A percentile compares a stretch with the other conserved stretches of the same genome.
phyloP scores from a whole-genome alignment of 306 rosid genomes.

The Cicer pinnatifidum region DNA sequence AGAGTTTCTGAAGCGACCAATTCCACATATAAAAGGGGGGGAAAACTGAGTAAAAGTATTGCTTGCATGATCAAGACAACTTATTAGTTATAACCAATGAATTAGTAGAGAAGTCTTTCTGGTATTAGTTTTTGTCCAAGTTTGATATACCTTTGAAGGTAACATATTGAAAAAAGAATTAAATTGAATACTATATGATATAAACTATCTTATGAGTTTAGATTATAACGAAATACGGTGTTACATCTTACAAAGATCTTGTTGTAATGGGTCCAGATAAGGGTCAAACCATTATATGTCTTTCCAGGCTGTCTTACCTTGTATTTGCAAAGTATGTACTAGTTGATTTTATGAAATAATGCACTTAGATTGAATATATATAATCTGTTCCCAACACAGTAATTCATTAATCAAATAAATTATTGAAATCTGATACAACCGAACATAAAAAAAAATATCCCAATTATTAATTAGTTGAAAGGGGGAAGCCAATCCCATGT shows the following conservation, averaged over 20 bases:
- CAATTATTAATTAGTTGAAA: slow-evolving; percentile 47
- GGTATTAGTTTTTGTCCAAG: background rate
- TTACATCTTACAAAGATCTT: background rate
- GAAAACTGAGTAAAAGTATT: background rate
- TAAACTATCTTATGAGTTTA: background rate
- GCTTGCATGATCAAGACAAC: background rate
- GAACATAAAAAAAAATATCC: background rate
- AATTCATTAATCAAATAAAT: slow-evolving; percentile 1
- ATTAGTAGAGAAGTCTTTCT: background rate
- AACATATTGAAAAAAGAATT: background rate
- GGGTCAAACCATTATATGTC: background rate
- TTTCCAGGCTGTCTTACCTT: background rate
- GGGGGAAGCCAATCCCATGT: slow-evolving; percentile 84
- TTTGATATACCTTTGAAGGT: background rate
- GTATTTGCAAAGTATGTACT: background rate
- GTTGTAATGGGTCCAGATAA: background rate
- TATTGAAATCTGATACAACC: slow-evolving; percentile 15
- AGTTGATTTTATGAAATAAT: slow-evolving; percentile 13
- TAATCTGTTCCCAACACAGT: background rate
- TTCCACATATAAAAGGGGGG: background rate
- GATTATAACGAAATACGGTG: background rate
- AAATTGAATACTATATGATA: background rate
- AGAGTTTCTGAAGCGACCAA: background rate
- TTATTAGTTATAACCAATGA: background rate
- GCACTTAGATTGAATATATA: background rate